phyloP scores from a whole-genome alignment of 352 stramenopile genomes.

The Phytophthora sojae region DNA sequence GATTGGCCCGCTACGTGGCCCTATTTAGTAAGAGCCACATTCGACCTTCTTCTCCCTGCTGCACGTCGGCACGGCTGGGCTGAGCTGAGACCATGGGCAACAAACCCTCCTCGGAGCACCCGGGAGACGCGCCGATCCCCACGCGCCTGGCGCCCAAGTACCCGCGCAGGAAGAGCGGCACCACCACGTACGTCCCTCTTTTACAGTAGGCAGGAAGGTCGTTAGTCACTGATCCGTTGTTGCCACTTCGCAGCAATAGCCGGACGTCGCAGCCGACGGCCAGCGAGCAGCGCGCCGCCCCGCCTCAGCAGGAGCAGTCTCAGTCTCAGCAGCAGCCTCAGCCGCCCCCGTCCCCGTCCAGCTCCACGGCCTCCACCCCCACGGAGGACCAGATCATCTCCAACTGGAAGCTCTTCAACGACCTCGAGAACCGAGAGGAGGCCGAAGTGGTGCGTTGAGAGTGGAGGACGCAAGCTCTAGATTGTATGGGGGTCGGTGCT shows the following conservation, averaged over 20 bases:
- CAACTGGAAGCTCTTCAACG: slow-evolving; percentile 90
- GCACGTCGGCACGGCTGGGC: neutral
- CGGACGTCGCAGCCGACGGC: slow-evolving; percentile 12
- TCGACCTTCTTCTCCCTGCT: slow-evolving; percentile 24
- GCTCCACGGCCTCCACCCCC: slow-evolving; percentile 42
- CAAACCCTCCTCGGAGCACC: slow-evolving; percentile 34
- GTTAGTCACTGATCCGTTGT: neutral
- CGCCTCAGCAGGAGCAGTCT: slow-evolving; percentile 10
- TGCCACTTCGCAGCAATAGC: slow-evolving; percentile 19
- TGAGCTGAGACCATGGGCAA: slow-evolving; percentile 37
- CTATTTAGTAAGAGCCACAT: slow-evolving; percentile 16
- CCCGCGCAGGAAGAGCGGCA: slow-evolving; percentile 19
- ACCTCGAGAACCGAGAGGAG: slow-evolving; percentile 88
- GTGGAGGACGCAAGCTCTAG: neutral
- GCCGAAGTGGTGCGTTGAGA: slow-evolving; percentile 67
- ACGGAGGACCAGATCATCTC: slow-evolving; percentile 73
- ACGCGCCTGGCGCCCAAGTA: slow-evolving; percentile 37
- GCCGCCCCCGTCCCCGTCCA: slow-evolving; percentile 34
- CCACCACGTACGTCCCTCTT: slow-evolving; percentile 10
- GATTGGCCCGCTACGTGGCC: neutral
- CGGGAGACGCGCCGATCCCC: slow-evolving; percentile 9
- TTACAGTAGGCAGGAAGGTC: no score
- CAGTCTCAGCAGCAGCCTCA: slow-evolving; percentile 16
- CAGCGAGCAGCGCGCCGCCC: slow-evolving; percentile 33
- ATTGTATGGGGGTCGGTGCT: neutral